Percentiles rank a stretch among this genome's conserved stretches.
Conservation (phyloP, 2,329 filamentous ascomycete genomes). For the Cryphonectria japonica region DNA sequence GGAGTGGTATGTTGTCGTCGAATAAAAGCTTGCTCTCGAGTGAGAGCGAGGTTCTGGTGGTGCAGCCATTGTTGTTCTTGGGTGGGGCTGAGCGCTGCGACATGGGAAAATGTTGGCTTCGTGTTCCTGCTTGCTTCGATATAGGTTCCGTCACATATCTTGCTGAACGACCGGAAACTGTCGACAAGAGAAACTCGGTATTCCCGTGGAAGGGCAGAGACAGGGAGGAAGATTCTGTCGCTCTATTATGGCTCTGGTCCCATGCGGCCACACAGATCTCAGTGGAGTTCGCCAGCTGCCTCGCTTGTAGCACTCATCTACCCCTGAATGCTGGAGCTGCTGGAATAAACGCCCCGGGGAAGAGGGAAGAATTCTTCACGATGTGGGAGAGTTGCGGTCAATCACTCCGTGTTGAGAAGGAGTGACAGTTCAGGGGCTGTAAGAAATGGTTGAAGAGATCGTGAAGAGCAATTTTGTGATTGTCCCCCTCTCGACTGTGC, state of each 20-base stretch:
- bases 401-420: neutral
- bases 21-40: constrained; percentile 48
- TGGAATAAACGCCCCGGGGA: constrained; percentile 2
- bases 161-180: neutral
- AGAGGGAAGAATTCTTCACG: constrained; percentile 6
- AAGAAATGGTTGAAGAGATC: constrained; percentile 5
- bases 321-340: constrained; percentile 23
- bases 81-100: constrained; percentile 8
- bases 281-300: constrained; percentile 19
- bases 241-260: constrained; percentile 19
- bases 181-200: neutral
- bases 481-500: constrained; percentile 21
- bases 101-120: neutral
- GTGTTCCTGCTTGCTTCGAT: neutral
- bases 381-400: constrained; percentile 25
- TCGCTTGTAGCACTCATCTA: constrained; percentile 13
- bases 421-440: constrained; percentile 3
- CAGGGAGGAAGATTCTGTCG: constrained; percentile 17
- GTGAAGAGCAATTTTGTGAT: constrained; percentile 18
- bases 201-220: neutral
- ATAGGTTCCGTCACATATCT: no score
- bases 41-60: constrained; percentile 31
- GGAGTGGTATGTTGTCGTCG: constrained; percentile 58
- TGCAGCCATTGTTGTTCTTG: constrained; percentile 20
- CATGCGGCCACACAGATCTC: constrained; percentile 24